Conservation (phyloP, 2,329 filamentous ascomycete genomes). For the Sarocladium kiliense region DNA sequence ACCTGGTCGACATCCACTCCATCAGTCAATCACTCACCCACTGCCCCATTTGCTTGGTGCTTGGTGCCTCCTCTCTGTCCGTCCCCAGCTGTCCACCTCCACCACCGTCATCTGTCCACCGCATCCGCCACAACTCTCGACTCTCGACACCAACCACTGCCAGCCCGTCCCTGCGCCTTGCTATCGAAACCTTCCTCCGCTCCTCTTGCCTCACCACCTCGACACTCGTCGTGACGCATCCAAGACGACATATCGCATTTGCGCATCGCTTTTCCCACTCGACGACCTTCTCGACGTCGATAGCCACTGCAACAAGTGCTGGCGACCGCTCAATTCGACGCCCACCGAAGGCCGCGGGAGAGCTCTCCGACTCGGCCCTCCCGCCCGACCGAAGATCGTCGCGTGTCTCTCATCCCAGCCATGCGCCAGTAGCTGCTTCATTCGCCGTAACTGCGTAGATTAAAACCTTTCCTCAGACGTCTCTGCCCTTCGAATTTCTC, state of each 20-base stretch:
- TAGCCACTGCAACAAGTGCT: background rate
- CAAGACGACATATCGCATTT: background rate
- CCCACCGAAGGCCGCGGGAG: background rate
- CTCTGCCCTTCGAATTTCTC: background rate
- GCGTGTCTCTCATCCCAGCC: background rate
- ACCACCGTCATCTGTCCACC: constrained; percentile 8
- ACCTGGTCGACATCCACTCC: background rate
- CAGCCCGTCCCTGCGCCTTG: background rate
- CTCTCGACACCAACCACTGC: background rate
- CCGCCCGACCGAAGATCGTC: background rate
- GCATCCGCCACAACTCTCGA: constrained; percentile 5
- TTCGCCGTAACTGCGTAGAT: constrained; percentile 1
- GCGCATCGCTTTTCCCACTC: background rate
- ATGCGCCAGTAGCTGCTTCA: constrained; percentile 12
- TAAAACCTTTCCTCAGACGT: background rate
- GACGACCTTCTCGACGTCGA: background rate
- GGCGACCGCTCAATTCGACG: constrained; percentile 7
- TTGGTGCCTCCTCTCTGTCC: background rate
- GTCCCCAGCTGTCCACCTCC: constrained; percentile 1
- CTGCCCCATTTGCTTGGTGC: background rate
- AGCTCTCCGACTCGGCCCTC: background rate
- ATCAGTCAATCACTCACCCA: background rate
- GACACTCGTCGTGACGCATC: background rate
- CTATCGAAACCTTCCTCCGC: constrained; percentile 5
- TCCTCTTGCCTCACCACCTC: background rate